Conservation (phyloP, 148 eudicot species). For the Nepenthes gracilis region DNA sequence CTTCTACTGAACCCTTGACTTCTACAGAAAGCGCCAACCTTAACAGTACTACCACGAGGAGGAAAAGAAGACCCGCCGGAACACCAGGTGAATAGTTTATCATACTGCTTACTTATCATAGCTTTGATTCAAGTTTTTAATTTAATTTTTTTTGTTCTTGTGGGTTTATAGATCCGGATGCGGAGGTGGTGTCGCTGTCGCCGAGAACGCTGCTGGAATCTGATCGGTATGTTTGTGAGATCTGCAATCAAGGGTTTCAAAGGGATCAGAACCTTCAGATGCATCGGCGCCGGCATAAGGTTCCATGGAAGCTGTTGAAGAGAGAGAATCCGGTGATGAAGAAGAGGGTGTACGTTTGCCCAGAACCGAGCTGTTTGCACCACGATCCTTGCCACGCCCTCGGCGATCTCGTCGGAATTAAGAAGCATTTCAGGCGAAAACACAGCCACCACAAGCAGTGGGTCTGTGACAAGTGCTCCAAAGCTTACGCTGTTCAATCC, state of each 20-base stretch:
- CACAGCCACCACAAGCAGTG: constrained; percentile 83
- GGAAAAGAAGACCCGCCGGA: constrained; percentile 1
- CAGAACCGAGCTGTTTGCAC: constrained; percentile 79
- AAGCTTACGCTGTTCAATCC: constrained; percentile 79
- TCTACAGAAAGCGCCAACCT: no score
- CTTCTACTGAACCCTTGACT: neutral
- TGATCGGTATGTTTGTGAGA: constrained; percentile 88
- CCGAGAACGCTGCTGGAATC: constrained; percentile 79
- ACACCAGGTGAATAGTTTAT: neutral
- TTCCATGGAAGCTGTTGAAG: constrained; percentile 82
- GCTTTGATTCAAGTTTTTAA: no score
- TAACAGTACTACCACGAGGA: neutral
- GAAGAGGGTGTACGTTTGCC: constrained; percentile 82
- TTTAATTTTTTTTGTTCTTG: neutral
- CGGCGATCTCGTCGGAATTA: constrained; percentile 84
- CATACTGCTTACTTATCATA: neutral
- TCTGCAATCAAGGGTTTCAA: constrained; percentile 92
- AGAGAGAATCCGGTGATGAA: constrained; percentile 51
- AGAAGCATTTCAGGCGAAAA: constrained; percentile 80
- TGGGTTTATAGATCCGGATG: constrained; percentile 64
- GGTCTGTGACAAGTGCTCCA: constrained; percentile 75
- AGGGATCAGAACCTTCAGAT: constrained; percentile 90
- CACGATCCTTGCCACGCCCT: constrained; percentile 90
- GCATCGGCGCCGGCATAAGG: constrained; percentile 86
- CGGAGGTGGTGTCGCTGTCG: constrained; percentile 79